Evolutionary conservation across 805 yeast genomes (phyloP), one percentile per base, ranked within the genome.

Genomic region (Barnettozyma sp.): DNA sequence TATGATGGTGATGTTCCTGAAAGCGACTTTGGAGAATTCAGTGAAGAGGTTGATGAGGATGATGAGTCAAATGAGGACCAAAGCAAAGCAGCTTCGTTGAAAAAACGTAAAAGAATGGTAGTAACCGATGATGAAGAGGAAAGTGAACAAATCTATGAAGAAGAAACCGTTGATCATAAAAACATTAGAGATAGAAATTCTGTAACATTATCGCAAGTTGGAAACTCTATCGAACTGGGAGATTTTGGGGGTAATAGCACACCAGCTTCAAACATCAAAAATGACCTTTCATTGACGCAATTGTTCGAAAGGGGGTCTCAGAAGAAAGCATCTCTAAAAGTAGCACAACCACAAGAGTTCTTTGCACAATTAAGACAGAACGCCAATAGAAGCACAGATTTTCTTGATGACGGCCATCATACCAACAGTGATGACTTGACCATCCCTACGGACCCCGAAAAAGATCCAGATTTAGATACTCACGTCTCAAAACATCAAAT

Each of bases 171-270:
- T 16, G 39, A 21, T 11, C 22, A 23, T 6, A 28, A 13, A 15
- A 26, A 22, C 24, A 16, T n/a, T n/a, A n/a, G n/a, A n/a, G n/a
- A 22, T 12, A 30, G 7, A 5, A 25, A 15, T 16, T 15, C 25
- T 3, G 6, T 23, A n/a, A 25, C 19, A 21, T n/a, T 26, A 14
- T 19, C 35, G 10, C 32, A 33, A 7, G 13, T 22, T 17, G 26
- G 34, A 12, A 16, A 20, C 5, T 5, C 16, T 4, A 21, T 25
- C 26, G 28, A 33, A 16, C 27, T 47, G 11, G 55, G 54, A n/a
- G 44, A 37, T 15, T 49, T 47, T 38, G 55, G 54, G 15, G 52
- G 55, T 18, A 50, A 48, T 30, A 17, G 46, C 18, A 38, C 44
- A 7, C 50, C 43, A 31, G 35, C 48, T 4, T 50, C 43, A 26